Conservation (phyloP, 805 yeast genomes). For the fission yeast (Schizosaccharomyces pombe) region ASM294v3 CU329670.1:3683501-3684000, state of each 20-base stretch:
- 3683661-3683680: no score
- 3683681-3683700: no score
- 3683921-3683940: conserved; percentile 53
- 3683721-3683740: not conserved
- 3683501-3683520: no score
- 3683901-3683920: conserved; percentile 59
- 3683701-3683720: no score
- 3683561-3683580: no score
- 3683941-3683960: conserved; percentile 58
- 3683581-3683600: no score
- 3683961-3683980: conserved; percentile 67
- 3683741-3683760: conserved; percentile 11
- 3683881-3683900: conserved; percentile 69
- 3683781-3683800: conserved; percentile 58
- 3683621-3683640: no score
- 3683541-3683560: no score
- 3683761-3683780: conserved; percentile 45
- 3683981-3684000: conserved; percentile 70
- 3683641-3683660: no score
- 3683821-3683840: conserved; percentile 95
- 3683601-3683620: no score
- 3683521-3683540: no score
- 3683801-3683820: conserved; percentile 71
- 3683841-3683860: conserved; percentile 95
- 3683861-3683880: conserved; percentile 92